phyloP scores from a whole-genome alignment of 2,329 filamentous ascomycete species.

The Fusarium mangiferae region DNA sequence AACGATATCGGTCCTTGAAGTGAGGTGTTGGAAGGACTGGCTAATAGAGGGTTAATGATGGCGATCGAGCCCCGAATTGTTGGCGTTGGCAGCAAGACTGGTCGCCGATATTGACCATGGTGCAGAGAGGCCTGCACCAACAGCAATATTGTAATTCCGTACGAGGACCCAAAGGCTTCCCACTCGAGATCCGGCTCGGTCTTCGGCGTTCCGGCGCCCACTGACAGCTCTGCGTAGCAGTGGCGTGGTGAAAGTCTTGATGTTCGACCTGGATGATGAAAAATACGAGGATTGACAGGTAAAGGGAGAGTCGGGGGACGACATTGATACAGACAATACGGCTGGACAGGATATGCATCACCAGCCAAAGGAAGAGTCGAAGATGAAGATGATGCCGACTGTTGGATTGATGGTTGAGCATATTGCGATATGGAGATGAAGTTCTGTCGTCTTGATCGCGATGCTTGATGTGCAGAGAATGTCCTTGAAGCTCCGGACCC shows the following conservation, averaged over 20 bases:
- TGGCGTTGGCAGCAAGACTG: not conserved
- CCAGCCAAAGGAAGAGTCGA: not conserved
- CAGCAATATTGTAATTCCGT: fast-evolving
- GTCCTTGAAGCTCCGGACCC: constrained; percentile 93
- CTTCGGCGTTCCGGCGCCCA: fast-evolving
- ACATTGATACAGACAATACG: no score
- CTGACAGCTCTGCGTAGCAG: fast-evolving
- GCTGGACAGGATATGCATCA: no score
- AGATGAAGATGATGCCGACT: constrained; percentile 65
- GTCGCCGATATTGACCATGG: fast-evolving
- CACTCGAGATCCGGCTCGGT: fast-evolving
- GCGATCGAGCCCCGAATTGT: not conserved
- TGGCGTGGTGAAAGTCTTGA: fast-evolving
- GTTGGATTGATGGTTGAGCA: constrained; percentile 72
- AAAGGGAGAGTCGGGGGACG: not conserved
- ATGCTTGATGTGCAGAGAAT: constrained; percentile 95
- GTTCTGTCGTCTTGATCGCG: constrained; percentile 89
- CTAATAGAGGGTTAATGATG: not conserved
- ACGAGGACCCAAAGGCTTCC: not conserved
- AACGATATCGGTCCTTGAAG: fast-evolving
- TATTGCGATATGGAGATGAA: constrained; percentile 94
- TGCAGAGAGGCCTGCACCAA: not conserved
- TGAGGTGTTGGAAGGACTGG: not conserved
- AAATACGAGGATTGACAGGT: fast-evolving
- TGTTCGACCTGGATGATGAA: fast-evolving